phyloP scores from a whole-genome alignment of 2,329 filamentous ascomycete species.

The Aspergillaceae sp. region DNA sequence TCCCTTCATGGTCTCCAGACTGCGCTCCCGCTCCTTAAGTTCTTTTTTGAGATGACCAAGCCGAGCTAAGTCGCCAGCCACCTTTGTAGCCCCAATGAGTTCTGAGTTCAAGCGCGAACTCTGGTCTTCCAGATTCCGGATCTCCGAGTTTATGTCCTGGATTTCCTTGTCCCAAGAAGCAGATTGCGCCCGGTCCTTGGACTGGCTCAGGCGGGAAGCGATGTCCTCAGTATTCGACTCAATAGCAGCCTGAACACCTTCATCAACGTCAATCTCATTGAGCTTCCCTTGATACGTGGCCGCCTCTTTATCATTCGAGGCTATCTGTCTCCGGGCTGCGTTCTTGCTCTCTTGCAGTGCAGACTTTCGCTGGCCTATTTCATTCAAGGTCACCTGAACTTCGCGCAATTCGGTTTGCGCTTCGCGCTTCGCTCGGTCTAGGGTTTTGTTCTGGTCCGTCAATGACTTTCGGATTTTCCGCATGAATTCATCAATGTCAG shows the following conservation, averaged over 20 bases:
- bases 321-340: conserved; percentile 63
- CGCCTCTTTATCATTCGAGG: conserved; percentile 63
- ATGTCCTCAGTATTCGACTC: conserved; percentile 66
- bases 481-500: conserved; percentile 66
- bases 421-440: conserved; percentile 66
- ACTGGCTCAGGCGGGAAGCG: conserved; percentile 52
- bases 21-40: conserved; percentile 61
- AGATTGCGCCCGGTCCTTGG: conserved; percentile 54
- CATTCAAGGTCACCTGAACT: conserved; percentile 62
- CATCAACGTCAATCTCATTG: conserved; percentile 69
- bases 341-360: conserved; percentile 66
- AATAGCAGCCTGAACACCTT: conserved; percentile 70
- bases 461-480: conserved; percentile 65
- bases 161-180: conserved; percentile 65
- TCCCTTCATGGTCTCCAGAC: conserved; percentile 65
- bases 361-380: conserved; percentile 65
- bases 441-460: conserved; percentile 66
- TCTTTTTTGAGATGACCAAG: conserved; percentile 79
- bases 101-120: conserved; percentile 67
- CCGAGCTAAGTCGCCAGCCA: conserved; percentile 73
- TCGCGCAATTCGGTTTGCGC: conserved; percentile 64
- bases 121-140: conserved; percentile 63
- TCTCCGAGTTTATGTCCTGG: conserved; percentile 53
- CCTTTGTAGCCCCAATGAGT: conserved; percentile 70
- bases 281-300: conserved; percentile 58